Evolutionary conservation across 306 rosid genomes (phyloP).

Genomic region (Gynostemma pentaphyllum): DNA sequence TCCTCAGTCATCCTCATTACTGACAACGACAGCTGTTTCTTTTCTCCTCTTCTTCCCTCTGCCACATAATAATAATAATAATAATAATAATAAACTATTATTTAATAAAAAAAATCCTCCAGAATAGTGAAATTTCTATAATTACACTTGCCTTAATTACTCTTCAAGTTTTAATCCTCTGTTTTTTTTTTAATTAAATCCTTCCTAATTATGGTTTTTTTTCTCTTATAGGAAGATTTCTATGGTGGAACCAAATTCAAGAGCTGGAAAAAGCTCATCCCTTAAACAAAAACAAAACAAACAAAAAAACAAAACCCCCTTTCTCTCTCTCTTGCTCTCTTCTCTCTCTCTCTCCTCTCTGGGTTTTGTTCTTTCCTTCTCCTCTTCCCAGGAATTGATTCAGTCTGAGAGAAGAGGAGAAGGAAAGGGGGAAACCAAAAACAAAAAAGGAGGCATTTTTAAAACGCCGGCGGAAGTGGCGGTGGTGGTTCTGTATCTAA

Average conservation of each 20-base stretch:
- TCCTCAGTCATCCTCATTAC: background rate
- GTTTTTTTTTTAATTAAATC: background rate
- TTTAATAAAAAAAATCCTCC: background rate
- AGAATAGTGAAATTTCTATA: background rate
- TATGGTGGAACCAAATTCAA: constrained; percentile 41
- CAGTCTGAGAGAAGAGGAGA: constrained; percentile 4
- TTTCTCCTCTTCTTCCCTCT: background rate
- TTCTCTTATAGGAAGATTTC: constrained; percentile 26
- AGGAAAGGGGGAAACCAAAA: background rate
- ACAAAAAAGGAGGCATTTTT: background rate
- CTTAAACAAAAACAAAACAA: background rate
- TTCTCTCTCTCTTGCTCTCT: background rate
- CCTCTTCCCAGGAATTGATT: constrained; percentile 10
- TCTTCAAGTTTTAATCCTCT: background rate
- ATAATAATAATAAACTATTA: background rate
- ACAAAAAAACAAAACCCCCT: background rate
- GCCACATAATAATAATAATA: background rate
- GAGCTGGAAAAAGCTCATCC: constrained; percentile 32
- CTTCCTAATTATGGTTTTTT: background rate
- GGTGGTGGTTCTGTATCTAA: no score
- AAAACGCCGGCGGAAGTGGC: background rate
- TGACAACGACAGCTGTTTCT: constrained; percentile 9
- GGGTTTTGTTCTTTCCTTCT: background rate
- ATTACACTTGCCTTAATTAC: background rate
- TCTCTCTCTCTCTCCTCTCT: constrained; percentile 2